phyloP scores from a whole-genome alignment of 257 asterid species.

The Lycium barbarum region DNA sequence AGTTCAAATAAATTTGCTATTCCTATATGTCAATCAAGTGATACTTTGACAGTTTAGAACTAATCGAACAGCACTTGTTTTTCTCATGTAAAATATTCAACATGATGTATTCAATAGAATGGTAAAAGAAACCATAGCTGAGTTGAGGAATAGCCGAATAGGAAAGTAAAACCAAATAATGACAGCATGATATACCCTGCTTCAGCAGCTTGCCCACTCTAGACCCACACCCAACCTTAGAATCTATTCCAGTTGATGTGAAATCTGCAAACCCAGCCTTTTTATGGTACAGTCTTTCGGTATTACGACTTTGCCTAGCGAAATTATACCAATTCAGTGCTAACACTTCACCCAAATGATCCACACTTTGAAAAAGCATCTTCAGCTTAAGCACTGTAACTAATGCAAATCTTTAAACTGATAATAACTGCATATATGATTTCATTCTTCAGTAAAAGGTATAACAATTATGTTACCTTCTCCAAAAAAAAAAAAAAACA shows the following conservation, averaged over 20 bases:
- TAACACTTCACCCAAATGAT: neutral
- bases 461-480: neutral
- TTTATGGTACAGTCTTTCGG: neutral
- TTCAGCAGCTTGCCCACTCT: neutral
- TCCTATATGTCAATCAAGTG: constrained; percentile 1
- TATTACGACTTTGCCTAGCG: neutral
- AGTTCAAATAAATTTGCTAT: constrained; percentile 6
- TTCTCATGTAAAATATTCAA: neutral
- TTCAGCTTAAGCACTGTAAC: constrained; percentile 3
- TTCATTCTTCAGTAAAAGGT: neutral
- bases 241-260: neutral
- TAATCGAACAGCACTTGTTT: neutral
- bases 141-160: constrained; percentile 31
- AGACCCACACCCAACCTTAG: neutral
- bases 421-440: constrained; percentile 10
- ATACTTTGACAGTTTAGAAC: neutral
- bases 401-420: neutral
- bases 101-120: neutral
- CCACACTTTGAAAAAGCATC: neutral
- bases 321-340: neutral
- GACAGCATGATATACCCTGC: constrained; percentile 10
- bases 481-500: no score
- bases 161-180: neutral
- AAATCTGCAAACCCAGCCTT: neutral
- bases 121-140: neutral